Conservation (phyloP, 768 basidiomycete genomes). For the Strobilomyces confusus region DNA sequence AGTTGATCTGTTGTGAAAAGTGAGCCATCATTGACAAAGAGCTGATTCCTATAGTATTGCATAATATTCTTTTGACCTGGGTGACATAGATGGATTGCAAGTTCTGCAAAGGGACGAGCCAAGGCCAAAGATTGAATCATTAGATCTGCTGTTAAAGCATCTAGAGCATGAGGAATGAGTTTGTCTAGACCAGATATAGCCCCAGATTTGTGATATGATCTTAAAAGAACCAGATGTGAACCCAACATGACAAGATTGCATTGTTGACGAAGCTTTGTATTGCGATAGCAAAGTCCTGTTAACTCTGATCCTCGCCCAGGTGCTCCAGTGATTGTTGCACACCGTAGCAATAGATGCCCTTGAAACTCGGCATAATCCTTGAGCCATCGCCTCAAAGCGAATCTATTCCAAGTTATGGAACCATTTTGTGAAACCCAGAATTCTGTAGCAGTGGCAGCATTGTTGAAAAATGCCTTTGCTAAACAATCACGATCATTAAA, state of each 20-base stretch:
- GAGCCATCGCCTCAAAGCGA: neutral
- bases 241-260: neutral
- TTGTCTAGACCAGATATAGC: neutral
- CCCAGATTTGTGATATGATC: neutral
- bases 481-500: neutral
- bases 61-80: neutral
- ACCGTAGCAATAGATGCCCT: neutral
- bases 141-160: neutral
- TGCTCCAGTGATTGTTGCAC: neutral
- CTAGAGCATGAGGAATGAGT: neutral
- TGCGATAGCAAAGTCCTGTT: neutral
- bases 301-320: neutral
- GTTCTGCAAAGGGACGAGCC: neutral
- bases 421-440: neutral
- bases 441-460: neutral
- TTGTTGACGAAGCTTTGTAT: neutral
- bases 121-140: neutral
- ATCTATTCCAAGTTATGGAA: neutral
- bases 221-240: neutral
- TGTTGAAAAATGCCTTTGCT: neutral
- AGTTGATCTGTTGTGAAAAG: neutral
- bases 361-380: neutral
- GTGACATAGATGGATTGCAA: neutral
- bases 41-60: neutral
- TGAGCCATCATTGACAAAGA: neutral